Evolutionary conservation across 129 eudicot species (phyloP), one percentile per base, ranked within the genome.

Genomic region (Rutidosis leptorrhynchoides): DNA sequence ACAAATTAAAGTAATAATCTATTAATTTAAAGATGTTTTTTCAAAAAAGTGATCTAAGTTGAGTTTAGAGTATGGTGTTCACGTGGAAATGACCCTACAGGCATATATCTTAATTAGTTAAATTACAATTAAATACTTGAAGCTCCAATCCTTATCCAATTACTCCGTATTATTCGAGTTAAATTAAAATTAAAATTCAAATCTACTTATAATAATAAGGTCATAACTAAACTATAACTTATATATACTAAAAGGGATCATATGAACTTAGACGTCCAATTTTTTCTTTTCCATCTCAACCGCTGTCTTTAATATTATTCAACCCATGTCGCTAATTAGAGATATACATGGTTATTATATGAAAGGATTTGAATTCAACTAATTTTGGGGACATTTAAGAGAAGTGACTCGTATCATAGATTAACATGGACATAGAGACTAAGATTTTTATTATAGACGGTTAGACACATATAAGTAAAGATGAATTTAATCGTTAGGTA

Each of bases 61-160:
- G 2, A 53, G 46, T 33, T 62, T 72, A 53, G 71, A 64, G 77
- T 28, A 61, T 69, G 76, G 83, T 58, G 74, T 78, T 84, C 90
- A 84, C 90, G 86, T 84, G 86, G 79, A 79, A 22, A 57, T 58
- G 86, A 83, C 76, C 90, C 90, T 75, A 84, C 86, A n/a, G 12
- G 27, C n/a, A n/a, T n/a, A n/a, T 30, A 40, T 57, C 54, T 21
- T 37, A 37, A 37, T 10, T 37, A 10, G 11, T 37, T 37, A 2
- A 4, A 4, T 30, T 3, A 32, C 56, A 42, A 56, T 43, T 45
- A 64, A 42, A 71, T 63, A 77, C 25, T 53, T 43, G 10, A 23
- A 4, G 46, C 20, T 4, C 54, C 28, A 46, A 42, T 70, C 58
- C 61, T 70, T 77, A 77, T 67, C 72, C 77, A 64, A 40, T 40